Conservation (phyloP, 2,329 filamentous ascomycete genomes). For the Grosmannia penicillata region DNA sequence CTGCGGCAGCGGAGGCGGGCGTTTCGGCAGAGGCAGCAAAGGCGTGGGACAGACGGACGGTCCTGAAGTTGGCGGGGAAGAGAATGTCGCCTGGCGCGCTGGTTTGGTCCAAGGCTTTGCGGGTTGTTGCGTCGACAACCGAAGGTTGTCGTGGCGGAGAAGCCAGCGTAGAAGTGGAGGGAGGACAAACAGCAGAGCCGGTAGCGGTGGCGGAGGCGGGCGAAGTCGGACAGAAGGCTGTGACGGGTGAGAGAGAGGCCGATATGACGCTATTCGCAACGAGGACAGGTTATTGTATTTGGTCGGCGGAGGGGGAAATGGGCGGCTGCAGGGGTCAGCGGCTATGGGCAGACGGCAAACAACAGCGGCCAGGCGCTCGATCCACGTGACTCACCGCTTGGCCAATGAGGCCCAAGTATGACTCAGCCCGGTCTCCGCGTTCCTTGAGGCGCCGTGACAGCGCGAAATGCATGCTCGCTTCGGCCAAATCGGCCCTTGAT, state of each 20-base stretch:
- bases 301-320: too few species aligned
- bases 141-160: conserved; percentile 7
- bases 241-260: background rate
- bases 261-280: background rate
- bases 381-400: too few species aligned
- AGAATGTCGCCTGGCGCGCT: conserved; percentile 23
- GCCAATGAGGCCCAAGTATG: too few species aligned
- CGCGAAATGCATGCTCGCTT: too few species aligned
- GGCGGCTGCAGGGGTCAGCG: too few species aligned
- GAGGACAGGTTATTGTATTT: too few species aligned
- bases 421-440: too few species aligned
- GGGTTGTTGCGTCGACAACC: conserved; percentile 7
- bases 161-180: conserved; percentile 10
- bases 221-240: background rate
- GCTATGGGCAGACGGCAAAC: too few species aligned
- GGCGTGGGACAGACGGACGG: conserved; percentile 13
- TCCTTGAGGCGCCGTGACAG: too few species aligned
- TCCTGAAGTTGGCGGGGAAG: conserved; percentile 19
- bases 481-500: too few species aligned
- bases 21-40: background rate
- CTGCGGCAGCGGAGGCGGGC: background rate
- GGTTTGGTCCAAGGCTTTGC: conserved; percentile 11
- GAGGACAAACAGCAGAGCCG: background rate
- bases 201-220: background rate
- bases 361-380: too few species aligned